Evolutionary conservation across 2,329 filamentous ascomycete genomes (phyloP).

Genomic region (Cytospora schulzeri): DNA sequence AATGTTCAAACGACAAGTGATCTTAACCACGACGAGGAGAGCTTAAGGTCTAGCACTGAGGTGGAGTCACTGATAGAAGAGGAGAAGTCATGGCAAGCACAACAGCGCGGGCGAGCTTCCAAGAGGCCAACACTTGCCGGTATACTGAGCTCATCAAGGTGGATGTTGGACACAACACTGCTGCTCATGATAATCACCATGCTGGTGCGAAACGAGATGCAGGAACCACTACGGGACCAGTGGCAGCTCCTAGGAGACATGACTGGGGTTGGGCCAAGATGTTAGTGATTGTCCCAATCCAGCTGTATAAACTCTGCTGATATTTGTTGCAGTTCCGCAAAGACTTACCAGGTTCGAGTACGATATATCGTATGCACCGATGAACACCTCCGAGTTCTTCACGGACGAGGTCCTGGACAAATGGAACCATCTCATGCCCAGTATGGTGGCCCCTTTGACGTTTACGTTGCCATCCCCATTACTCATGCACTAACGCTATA

Average conservation of each 20-base stretch:
- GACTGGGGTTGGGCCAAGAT: conserved; percentile 40
- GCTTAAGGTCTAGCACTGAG: conserved; percentile 40
- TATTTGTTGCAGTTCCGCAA: conserved; percentile 33
- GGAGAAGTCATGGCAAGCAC: conserved; percentile 39
- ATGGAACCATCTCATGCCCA: conserved; percentile 42
- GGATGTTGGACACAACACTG: conserved; percentile 43
- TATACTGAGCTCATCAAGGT: conserved; percentile 39
- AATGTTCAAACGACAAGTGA: conserved; percentile 34
- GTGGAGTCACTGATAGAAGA: conserved; percentile 45
- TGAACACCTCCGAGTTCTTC: conserved; percentile 42
- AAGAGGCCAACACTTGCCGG: conserved; percentile 31
- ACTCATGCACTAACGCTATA: conserved; percentile 12
- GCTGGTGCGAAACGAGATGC: conserved; percentile 38
- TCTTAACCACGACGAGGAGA: conserved; percentile 41
- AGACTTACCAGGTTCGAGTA: conserved; percentile 39
- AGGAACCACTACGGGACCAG: conserved; percentile 29
- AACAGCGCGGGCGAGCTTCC: conserved; percentile 33
- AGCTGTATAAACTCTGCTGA: conserved; percentile 12
- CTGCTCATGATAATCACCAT: conserved; percentile 42
- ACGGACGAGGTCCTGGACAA: conserved; percentile 37
- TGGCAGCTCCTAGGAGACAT: conserved; percentile 42
- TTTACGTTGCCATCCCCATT: not conserved
- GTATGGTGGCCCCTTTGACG: conserved; percentile 19
- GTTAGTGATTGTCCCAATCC: conserved; percentile 28
- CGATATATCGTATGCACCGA: conserved; percentile 40